These are phyloP conservation scores for Debaryomyces prosopidis DNA, from an alignment of 805 yeast genomes.

Conservation along the genomic window DNA sequence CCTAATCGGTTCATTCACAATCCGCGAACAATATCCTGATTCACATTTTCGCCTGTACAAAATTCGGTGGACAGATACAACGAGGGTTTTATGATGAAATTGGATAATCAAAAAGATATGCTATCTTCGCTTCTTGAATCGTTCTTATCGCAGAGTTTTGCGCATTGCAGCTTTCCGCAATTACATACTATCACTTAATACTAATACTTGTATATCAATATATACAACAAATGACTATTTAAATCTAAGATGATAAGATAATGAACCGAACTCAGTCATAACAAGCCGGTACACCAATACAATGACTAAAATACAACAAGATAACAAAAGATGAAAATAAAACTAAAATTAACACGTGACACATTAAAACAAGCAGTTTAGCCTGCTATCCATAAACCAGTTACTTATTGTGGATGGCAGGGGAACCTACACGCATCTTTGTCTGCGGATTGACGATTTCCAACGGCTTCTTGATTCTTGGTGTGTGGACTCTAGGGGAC, in stretches of 20 bases:
- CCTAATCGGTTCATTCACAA: neutral
- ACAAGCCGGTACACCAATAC: neutral
- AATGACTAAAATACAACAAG: neutral
- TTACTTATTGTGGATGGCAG: slow-evolving; percentile 27
- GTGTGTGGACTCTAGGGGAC: slow-evolving; percentile 53
- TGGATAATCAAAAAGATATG: no score
- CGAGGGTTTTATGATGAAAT: no score
- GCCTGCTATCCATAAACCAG: slow-evolving; percentile 1
- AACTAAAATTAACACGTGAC: neutral
- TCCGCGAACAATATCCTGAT: neutral
- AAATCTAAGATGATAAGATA: neutral
- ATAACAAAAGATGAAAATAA: slow-evolving; percentile 1
- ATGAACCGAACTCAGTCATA: neutral
- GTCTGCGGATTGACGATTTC: slow-evolving; percentile 66
- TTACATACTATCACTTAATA: no score
- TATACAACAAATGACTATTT: neutral
- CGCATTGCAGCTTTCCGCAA: no score
- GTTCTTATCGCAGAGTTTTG: no score
- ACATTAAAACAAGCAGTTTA: neutral
- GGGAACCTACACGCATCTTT: slow-evolving; percentile 55
- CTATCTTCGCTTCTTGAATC: no score
- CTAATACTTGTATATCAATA: neutral
- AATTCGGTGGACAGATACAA: no score
- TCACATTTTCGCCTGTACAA: neutral
- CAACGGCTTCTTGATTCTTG: slow-evolving; percentile 57